Evolutionary conservation across 78 protist species (phyloP).

Genomic region (Dictyostelium purpureum): DNA sequence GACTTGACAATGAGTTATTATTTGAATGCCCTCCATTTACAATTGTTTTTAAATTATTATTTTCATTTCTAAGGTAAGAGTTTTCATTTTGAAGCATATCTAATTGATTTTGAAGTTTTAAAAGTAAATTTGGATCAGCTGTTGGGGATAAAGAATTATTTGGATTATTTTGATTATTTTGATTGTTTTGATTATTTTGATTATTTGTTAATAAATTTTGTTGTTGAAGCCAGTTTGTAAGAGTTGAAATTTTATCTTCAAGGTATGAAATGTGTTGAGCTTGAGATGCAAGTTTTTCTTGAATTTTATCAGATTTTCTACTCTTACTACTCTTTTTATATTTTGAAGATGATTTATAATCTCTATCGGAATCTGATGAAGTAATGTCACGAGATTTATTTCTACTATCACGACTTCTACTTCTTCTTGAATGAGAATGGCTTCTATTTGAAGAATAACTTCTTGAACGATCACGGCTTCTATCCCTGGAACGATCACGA

Average conservation of each 20-base stretch:
- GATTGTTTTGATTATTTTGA: no score
- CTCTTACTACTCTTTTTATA: slow-evolving; percentile 11
- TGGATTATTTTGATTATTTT: not conserved
- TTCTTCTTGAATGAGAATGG: not conserved
- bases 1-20: slow-evolving; percentile 3
- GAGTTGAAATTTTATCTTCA: slow-evolving; percentile 53
- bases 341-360: slow-evolving; percentile 12
- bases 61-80: slow-evolving; percentile 32
- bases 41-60: slow-evolving; percentile 33
- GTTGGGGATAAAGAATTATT: slow-evolving; percentile 1
- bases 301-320: slow-evolving; percentile 27
- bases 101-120: slow-evolving; percentile 44
- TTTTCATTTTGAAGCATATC: slow-evolving; percentile 59
- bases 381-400: not conserved
- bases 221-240: slow-evolving; percentile 36
- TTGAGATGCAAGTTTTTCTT: slow-evolving; percentile 39
- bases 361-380: not conserved
- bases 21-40: not conserved
- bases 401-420: slow-evolving; percentile 25
- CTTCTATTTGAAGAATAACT: not conserved
- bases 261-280: slow-evolving; percentile 47
- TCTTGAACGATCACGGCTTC: not conserved
- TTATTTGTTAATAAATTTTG: slow-evolving; percentile 20
- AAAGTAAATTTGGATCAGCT: not conserved
- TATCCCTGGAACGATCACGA: not conserved